phyloP scores from a whole-genome alignment of 2,329 filamentous ascomycete species.

The Colletotrichum musae region DNA sequence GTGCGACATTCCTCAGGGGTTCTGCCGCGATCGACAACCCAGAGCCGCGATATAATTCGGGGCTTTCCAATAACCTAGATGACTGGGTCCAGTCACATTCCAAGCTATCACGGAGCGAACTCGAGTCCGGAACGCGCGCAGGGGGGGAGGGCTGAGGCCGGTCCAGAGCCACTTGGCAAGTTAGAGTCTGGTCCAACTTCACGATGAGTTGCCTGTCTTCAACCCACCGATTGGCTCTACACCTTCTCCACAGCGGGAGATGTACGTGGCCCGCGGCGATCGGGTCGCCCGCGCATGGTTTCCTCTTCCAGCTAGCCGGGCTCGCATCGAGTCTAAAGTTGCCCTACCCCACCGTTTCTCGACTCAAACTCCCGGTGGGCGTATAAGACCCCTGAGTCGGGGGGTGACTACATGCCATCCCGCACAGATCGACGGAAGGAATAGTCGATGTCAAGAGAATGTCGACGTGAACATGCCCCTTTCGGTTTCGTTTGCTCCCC shows the following conservation, averaged over 20 bases:
- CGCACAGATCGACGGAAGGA: constrained; percentile 9
- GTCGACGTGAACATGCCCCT: constrained; percentile 2
- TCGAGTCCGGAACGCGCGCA: background rate
- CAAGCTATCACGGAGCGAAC: no score
- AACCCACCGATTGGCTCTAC: constrained; percentile 5
- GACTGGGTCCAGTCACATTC: no score
- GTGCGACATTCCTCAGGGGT: no score
- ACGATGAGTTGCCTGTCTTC: background rate
- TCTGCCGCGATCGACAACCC: no score
- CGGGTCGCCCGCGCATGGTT: background rate
- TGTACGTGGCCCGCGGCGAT: constrained; percentile 29
- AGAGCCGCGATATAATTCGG: no score
- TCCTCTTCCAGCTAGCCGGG: constrained; percentile 12
- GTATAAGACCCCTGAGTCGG: background rate
- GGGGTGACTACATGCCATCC: background rate
- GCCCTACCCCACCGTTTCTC: background rate
- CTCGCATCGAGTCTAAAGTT: constrained; percentile 17
- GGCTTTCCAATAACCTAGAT: no score
- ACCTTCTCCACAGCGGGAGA: constrained; percentile 22
- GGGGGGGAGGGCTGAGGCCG: background rate
- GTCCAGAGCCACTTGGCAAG: constrained; percentile 24
- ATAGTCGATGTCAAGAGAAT: constrained; percentile 20
- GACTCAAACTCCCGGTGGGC: background rate
- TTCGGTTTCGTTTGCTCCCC: background rate
- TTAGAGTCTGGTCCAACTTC: constrained; percentile 5